Base-by-base conservation (phyloP, 352 stramenopile genomes). In the Pythium aphanidermatum region DNA sequence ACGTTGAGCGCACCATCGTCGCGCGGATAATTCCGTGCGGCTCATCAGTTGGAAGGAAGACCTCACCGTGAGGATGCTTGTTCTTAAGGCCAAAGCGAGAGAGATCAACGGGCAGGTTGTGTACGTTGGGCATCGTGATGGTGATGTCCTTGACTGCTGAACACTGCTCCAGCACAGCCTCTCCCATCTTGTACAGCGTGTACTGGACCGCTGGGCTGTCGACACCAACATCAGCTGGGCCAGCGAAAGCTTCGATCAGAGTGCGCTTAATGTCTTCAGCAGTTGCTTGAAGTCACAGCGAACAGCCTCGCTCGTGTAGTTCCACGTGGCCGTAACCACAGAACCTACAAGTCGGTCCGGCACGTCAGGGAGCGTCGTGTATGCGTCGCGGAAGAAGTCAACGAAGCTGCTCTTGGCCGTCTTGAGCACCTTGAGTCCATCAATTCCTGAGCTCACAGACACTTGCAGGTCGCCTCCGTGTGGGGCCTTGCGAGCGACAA, bases 371-470 rank as follows among this genome's bases (percentile, higher is more conserved):
- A 93, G 68, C 32, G 79, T 87, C 53, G 84, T 86, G 65, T 78
- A 87, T 7, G 72, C 68, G 58, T 93, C 79, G 34, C 71, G 74
- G 62, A 92, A 87, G 53, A 94, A 96, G 46, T 89, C 58, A 23
- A 86, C 74, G 51, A 96, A 95, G 45, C 74, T 69, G 60, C 74
- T 89, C 70, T 96, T 83, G 34, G 85, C 87, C 27, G 85, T 96
- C 70, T 96, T 96, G 48, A 96, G 79, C 44, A 95, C 74, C 37
- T 78, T 84, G 44, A 92, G 72, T 16, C 66, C 72, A 34, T 76
- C 61, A 10, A 89, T 58, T 24, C 76, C 76, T 17, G 73, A 70
- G 34, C 74, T 58, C 30, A 89, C 54, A 24, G 67, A 75, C 47
- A 89, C 46, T 27, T 65, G 34, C 1, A 62, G 56, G 24, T 60